A percentile compares a stretch with the other conserved stretches of the same genome.
Conservation (phyloP, 2,329 filamentous ascomycete species). For the Aspergillus flavus region DNA sequence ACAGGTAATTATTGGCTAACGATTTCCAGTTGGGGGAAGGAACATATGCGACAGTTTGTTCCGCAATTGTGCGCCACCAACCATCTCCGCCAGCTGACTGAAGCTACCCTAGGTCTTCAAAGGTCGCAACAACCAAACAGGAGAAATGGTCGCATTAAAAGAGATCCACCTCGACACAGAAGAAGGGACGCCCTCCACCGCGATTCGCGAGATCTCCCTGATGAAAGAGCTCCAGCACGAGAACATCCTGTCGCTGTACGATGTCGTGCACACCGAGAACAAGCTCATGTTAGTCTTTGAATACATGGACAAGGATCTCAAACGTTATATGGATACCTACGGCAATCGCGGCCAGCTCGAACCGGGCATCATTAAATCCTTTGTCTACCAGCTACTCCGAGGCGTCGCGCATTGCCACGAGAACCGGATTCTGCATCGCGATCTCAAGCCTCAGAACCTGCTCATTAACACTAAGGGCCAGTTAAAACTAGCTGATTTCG, state of each 20-base stretch:
- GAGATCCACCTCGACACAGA: constrained; percentile 99
- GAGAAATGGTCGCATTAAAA: constrained; percentile 93
- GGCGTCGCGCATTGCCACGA: constrained; percentile 98
- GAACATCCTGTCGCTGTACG: constrained; percentile 95
- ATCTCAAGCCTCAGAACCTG: constrained; percentile 94
- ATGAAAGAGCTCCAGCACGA: constrained; percentile 99
- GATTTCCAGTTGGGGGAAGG: constrained; percentile 76
- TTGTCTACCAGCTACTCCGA: constrained; percentile 96
- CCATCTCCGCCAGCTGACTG: constrained; percentile 73
- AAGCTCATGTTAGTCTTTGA: constrained; percentile 99
- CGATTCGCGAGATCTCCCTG: constrained; percentile 95
- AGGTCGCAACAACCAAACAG: constrained; percentile 93
- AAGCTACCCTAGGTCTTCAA: constrained; percentile 78
- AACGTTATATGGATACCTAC: constrained; percentile 96
- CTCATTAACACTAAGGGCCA: constrained; percentile 91
- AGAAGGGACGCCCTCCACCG: constrained; percentile 95
- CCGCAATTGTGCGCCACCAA: constrained; percentile 39
- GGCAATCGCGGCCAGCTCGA: constrained; percentile 89
- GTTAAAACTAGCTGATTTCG: constrained; percentile 92
- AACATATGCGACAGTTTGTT: constrained; percentile 90
- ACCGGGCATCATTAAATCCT: constrained; percentile 90
- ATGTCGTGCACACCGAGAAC: constrained; percentile 99
- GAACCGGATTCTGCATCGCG: constrained; percentile 92
- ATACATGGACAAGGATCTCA: constrained; percentile 97
- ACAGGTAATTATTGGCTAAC: not conserved